Conservation (phyloP, 805 yeast genomes). For the Yarrowia alimentaria region DNA sequence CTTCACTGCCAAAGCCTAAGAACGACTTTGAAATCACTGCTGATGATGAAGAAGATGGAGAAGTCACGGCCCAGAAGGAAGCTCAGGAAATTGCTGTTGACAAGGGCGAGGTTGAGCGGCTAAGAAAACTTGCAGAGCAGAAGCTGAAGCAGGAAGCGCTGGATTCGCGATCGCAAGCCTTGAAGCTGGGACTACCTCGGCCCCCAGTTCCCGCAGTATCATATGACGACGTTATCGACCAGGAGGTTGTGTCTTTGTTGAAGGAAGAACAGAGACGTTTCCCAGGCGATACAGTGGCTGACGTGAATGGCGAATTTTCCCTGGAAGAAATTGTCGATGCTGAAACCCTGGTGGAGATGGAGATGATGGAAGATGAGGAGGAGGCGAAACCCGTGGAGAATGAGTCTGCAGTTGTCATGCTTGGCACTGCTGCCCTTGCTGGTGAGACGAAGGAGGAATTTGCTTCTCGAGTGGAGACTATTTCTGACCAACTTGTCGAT, state of each 20-base stretch:
- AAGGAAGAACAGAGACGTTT: constrained; percentile 33
- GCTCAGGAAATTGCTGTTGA: constrained; percentile 33
- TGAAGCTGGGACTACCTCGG: constrained; percentile 46
- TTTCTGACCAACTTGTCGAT: constrained; percentile 29
- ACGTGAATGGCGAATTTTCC: constrained; percentile 14
- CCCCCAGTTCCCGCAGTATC: neutral
- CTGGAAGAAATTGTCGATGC: constrained; percentile 25
- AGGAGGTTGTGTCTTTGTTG: constrained; percentile 28
- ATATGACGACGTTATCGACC: neutral
- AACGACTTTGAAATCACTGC: constrained; percentile 41
- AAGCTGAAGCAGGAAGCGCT: constrained; percentile 35
- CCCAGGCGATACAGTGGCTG: constrained; percentile 37
- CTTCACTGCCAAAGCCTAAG: constrained; percentile 44
- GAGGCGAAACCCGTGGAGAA: neutral
- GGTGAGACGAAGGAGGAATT: constrained; percentile 5
- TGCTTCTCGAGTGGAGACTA: constrained; percentile 26
- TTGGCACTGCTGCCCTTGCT: neutral
- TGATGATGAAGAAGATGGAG: constrained; percentile 40
- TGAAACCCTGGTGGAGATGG: constrained; percentile 32
- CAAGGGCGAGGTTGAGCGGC: constrained; percentile 38
- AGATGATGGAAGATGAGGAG: constrained; percentile 31
- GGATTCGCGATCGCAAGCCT: constrained; percentile 48
- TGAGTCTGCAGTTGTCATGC: neutral
- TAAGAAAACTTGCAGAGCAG: constrained; percentile 30
- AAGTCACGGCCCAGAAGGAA: constrained; percentile 28